Evolutionary conservation across 1,284 basidiomycete genomes (phyloP), one percentile per base, ranked within the genome.

Genomic region (Afroboletus lepidellus): DNA sequence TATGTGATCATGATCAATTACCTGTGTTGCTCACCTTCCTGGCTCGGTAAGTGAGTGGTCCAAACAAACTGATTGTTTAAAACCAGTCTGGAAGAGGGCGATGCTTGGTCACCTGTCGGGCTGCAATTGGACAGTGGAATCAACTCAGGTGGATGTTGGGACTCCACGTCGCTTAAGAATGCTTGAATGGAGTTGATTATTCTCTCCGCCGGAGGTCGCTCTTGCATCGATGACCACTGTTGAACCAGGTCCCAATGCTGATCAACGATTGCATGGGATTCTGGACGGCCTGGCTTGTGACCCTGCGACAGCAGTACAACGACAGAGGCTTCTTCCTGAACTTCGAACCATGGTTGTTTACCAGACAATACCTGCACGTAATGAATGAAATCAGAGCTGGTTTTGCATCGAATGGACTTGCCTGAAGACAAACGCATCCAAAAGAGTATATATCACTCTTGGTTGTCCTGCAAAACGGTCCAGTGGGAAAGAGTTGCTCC

Each of bases 361-460:
- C 43, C 43, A 6, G 43, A 34, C 23, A 44, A 23, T 8, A 33
- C 42, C 29, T 44, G 21, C 20, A 33, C n/a, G n/a, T n/a, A 15
- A 7, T 18, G 21, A 21, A 8, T 45, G 12, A 45, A 20, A 0
- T 15, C 5, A 3, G 15, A 6, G 1, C 3, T 18, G 0, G 3
- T 1, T 18, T 15, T 4, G 9, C 3, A 18, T 32, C 2, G 7
- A 25, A 18, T 3, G 2, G 3, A 27, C 44, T 33, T 44, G 3
- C 43, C 34, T 46, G 45, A 1, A 37, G 33, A 15, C 2, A 12
- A 5, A 46, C 21, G 23, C 45, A 46, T 15, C 45, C 45, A 27
- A 46, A 46, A 1, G 45, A 46, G n/a, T 37, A 46, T 36, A 46
- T 27, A 11, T 46, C 44, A 13, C n/a, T 36, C 24, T 36, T 46